A percentile compares a stretch with the other conserved stretches of the same genome.
Evolutionary conservation across 2,329 filamentous ascomycete species (phyloP).

Genomic region (Calonectria pauciramosa): DNA sequence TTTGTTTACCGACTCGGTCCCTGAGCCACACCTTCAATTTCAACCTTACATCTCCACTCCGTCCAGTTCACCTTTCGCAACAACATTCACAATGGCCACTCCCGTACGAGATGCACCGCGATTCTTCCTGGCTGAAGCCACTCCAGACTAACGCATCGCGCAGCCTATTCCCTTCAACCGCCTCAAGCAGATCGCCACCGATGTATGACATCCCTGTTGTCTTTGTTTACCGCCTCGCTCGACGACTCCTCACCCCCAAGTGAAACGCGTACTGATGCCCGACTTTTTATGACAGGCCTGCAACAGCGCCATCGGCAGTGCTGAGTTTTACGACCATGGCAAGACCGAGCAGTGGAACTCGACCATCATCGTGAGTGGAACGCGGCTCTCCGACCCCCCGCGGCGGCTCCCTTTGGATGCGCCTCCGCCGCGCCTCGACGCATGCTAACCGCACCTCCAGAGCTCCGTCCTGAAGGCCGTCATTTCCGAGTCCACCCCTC

Average conservation of each 20-base stretch:
- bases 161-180: slow-evolving; percentile 83
- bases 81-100: slow-evolving; percentile 53
- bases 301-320: slow-evolving; percentile 79
- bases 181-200: slow-evolving; percentile 87
- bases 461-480: slow-evolving; percentile 83
- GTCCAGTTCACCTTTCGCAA: slow-evolving; percentile 28
- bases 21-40: slow-evolving; percentile 42
- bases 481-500: slow-evolving; percentile 79
- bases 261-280: slow-evolving; percentile 29
- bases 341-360: slow-evolving; percentile 92
- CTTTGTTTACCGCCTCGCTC: slow-evolving; percentile 40
- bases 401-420: background rate
- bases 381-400: slow-evolving; percentile 7
- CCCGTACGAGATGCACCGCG: slow-evolving; percentile 47
- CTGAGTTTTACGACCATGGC: slow-evolving; percentile 87
- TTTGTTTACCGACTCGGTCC: slow-evolving; percentile 48
- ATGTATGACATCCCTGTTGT: slow-evolving; percentile 67
- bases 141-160: slow-evolving; percentile 36
- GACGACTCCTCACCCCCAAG: slow-evolving; percentile 10
- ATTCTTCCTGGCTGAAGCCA: background rate
- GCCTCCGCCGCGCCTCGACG: slow-evolving; percentile 4
- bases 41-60: slow-evolving; percentile 39
- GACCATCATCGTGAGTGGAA: slow-evolving; percentile 81
- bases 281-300: slow-evolving; percentile 74
- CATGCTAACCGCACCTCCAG: slow-evolving; percentile 56